Evolutionary conservation across 1,284 basidiomycete genomes (phyloP).

Genomic region (Rugosomyces carneus): DNA sequence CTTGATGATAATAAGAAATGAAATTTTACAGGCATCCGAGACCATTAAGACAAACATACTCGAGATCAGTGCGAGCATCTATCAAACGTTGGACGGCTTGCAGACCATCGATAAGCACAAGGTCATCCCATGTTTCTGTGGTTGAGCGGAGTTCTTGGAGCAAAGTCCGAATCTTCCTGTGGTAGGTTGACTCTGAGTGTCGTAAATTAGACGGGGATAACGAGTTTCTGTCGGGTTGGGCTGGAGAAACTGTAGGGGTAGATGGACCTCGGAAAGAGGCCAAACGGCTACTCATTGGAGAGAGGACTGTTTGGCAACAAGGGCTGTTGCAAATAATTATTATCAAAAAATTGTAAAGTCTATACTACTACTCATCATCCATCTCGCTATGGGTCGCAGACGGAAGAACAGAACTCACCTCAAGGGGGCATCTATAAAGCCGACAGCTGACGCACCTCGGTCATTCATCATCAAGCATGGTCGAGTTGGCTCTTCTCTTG

Average conservation of each 20-base stretch:
- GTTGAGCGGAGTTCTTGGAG: conserved; percentile 58
- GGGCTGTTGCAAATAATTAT: conserved; percentile 4
- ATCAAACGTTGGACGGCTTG: conserved; percentile 58
- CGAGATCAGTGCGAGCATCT: conserved; percentile 70
- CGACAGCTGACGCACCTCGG: conserved; percentile 48
- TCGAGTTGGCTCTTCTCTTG: conserved; percentile 81
- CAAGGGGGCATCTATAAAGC: conserved; percentile 43
- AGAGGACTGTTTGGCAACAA: conserved; percentile 18
- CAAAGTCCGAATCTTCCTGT: conserved; percentile 58
- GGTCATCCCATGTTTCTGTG: conserved; percentile 68
- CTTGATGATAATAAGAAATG: conserved; percentile 30
- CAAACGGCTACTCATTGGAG: conserved; percentile 34
- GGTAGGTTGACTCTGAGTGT: conserved; percentile 58
- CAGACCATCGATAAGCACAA: conserved; percentile 69
- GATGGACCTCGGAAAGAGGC: conserved; percentile 75
- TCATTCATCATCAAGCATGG: conserved; percentile 95
- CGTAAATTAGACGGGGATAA: conserved; percentile 53
- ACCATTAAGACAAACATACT: conserved; percentile 41
- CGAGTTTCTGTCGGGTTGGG: conserved; percentile 33
- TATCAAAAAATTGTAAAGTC: conserved; percentile 3
- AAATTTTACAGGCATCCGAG: conserved; percentile 5
- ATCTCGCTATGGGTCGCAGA: conserved; percentile 60
- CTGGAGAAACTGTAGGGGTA: conserved; percentile 62
- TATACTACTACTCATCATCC: conserved; percentile 1
- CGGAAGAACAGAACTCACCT: conserved; percentile 87